Evolutionary conservation across 2,329 filamentous ascomycete genomes (phyloP).

Genomic region (Fusarium sp.): DNA sequence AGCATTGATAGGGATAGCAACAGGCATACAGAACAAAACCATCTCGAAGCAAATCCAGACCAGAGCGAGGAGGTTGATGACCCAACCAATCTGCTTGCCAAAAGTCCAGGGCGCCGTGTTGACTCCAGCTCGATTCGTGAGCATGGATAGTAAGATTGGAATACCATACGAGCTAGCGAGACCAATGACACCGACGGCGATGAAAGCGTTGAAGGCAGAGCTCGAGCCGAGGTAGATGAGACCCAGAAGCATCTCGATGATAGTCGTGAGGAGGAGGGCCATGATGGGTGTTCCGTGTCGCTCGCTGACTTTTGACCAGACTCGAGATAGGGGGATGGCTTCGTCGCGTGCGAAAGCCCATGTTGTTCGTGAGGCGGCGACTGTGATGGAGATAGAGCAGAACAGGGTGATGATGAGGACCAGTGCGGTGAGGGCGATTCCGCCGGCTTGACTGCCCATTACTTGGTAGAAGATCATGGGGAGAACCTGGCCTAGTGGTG

Average conservation of each 20-base stretch:
- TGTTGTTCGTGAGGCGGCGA: constrained; percentile 76
- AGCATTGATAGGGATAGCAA: constrained; percentile 65
- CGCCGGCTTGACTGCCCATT: constrained; percentile 77
- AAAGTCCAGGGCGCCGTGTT: constrained; percentile 72
- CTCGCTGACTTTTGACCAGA: constrained; percentile 73
- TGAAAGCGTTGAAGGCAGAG: constrained; percentile 81
- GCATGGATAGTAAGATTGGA: constrained; percentile 75
- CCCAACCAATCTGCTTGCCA: constrained; percentile 69
- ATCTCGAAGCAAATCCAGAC: constrained; percentile 76
- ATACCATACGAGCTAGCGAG: constrained; percentile 79
- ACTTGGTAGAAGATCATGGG: constrained; percentile 78
- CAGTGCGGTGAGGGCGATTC: constrained; percentile 78
- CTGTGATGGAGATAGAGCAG: constrained; percentile 77
- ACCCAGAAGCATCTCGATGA: constrained; percentile 75
- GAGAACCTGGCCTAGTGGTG: constrained; percentile 78
- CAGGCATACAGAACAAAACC: constrained; percentile 81
- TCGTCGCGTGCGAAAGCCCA: constrained; percentile 81
- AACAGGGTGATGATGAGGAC: constrained; percentile 81
- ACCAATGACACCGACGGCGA: constrained; percentile 81
- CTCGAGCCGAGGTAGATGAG: constrained; percentile 82
- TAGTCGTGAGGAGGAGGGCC: constrained; percentile 73
- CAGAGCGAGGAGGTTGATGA: constrained; percentile 73
- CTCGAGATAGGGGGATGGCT: constrained; percentile 73
- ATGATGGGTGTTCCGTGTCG: constrained; percentile 74
- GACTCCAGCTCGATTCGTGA: constrained; percentile 71